These are phyloP conservation scores for Immersiporthe knoxdaviesiana DNA, from an alignment of 2,329 filamentous ascomycete species.

Conservation along the genomic window DNA sequence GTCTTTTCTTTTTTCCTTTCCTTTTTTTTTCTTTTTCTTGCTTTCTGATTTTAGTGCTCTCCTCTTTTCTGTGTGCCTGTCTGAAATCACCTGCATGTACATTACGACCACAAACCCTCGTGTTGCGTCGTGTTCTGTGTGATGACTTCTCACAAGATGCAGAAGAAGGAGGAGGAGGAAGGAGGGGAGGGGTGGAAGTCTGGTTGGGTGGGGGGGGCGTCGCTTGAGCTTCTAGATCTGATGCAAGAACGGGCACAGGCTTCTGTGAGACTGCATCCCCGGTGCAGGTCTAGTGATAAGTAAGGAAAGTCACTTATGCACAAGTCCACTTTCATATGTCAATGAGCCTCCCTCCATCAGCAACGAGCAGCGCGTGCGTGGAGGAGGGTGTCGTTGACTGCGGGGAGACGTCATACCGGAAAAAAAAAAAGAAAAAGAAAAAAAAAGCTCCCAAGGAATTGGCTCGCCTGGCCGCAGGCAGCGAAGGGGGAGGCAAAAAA, in stretches of 20 bases:
- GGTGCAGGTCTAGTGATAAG: background rate
- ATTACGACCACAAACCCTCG: background rate
- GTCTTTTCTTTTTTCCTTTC: too few relatives aligned
- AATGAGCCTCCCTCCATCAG: conserved; percentile 7
- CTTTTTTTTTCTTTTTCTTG: too few relatives aligned
- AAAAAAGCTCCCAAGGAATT: conserved; percentile 10
- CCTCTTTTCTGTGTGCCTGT: conserved; percentile 2
- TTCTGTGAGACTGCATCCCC: conserved; percentile 4
- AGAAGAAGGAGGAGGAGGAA: background rate
- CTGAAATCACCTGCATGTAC: background rate
- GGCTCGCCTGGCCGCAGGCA: too few relatives aligned
- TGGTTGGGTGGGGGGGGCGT: background rate
- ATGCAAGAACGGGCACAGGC: background rate
- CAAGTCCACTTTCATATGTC: conserved; percentile 9
- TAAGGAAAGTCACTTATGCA: background rate
- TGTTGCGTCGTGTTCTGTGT: background rate
- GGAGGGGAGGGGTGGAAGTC: background rate
- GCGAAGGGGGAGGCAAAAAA: background rate
- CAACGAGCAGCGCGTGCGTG: background rate
- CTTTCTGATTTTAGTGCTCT: too few relatives aligned
- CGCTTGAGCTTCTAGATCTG: conserved; percentile 1
- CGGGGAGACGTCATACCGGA: conserved; percentile 28
- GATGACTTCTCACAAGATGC: background rate
- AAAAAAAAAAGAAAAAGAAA: background rate
- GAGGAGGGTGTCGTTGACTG: conserved; percentile 16